Conservation (phyloP, 768 basidiomycete genomes). For the Suillus spraguei region DNA sequence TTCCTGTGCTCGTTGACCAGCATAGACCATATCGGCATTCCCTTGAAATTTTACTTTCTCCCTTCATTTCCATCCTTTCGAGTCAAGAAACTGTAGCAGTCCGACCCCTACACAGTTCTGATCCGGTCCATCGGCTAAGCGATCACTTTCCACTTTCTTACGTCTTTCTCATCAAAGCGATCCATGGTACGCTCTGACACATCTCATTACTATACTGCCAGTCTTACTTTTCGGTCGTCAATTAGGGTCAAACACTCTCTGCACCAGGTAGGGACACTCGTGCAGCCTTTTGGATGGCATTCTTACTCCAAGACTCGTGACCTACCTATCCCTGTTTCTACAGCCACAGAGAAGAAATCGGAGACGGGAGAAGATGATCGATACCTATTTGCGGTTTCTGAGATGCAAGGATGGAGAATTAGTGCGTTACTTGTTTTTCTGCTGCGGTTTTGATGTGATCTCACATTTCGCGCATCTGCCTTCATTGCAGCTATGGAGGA, state of each 20-base stretch:
- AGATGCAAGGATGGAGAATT: constrained; percentile 99
- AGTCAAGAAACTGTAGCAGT: background rate
- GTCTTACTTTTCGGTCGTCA: constrained; percentile 12
- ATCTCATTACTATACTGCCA: constrained; percentile 10
- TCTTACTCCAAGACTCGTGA: constrained; percentile 13
- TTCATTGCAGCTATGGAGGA: constrained; percentile 89
- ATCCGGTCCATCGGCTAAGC: constrained; percentile 3
- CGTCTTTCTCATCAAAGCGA: constrained; percentile 26
- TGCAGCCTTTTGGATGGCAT: constrained; percentile 10
- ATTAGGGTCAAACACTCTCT: constrained; percentile 86
- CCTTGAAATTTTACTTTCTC: constrained; percentile 2
- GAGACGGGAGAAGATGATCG: constrained; percentile 70
- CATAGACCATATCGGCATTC: constrained; percentile 13
- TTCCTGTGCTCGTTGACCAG: constrained; percentile 7
- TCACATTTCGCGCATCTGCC: constrained; percentile 21
- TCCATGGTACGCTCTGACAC: constrained; percentile 28
- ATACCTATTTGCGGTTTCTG: constrained; percentile 77
- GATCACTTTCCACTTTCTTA: constrained; percentile 20
- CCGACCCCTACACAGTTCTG: background rate
- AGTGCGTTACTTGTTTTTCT: constrained; percentile 57
- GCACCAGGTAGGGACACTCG: constrained; percentile 59
- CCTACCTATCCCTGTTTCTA: constrained; percentile 20
- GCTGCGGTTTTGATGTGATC: constrained; percentile 1
- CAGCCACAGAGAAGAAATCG: constrained; percentile 84
- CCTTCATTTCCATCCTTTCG: background rate